phyloP scores from a whole-genome alignment of 2,329 filamentous ascomycete genomes.

The Emmonsiellopsis sp. region DNA sequence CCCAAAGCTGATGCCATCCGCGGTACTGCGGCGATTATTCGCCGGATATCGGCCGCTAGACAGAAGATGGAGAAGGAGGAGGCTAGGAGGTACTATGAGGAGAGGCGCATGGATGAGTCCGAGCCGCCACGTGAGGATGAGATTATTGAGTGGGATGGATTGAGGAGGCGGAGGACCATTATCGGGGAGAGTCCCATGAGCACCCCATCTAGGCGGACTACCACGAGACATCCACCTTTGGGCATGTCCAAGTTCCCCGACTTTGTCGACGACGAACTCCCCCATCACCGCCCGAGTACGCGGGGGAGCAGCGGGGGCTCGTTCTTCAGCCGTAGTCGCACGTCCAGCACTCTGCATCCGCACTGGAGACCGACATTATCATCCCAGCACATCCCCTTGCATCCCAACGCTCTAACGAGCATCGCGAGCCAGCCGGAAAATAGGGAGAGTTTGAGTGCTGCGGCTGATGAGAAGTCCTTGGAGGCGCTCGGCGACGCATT shows the following conservation, averaged over 20 bases:
- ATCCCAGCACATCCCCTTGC: slow-evolving; percentile 45
- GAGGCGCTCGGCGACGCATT: not conserved
- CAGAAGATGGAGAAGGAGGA: slow-evolving; percentile 74
- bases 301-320: slow-evolving; percentile 22
- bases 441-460: not conserved
- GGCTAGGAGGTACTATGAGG: slow-evolving; percentile 66
- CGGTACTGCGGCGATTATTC: slow-evolving; percentile 77
- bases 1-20: slow-evolving; percentile 95
- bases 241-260: slow-evolving; percentile 81
- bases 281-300: slow-evolving; percentile 21
- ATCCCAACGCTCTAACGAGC: slow-evolving; percentile 54
- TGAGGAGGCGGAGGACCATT: slow-evolving; percentile 62
- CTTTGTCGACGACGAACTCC: slow-evolving; percentile 52
- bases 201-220: slow-evolving; percentile 27
- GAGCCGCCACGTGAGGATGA: slow-evolving; percentile 71
- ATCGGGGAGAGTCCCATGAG: slow-evolving; percentile 37
- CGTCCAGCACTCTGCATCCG: slow-evolving; percentile 28
- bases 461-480: not conserved
- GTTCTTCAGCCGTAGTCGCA: slow-evolving; percentile 31
- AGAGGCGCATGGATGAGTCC: slow-evolving; percentile 62
- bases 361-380: slow-evolving; percentile 25
- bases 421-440: slow-evolving; percentile 21
- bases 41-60: slow-evolving; percentile 67
- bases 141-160: slow-evolving; percentile 81
- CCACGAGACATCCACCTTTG: slow-evolving; percentile 61